Percentiles rank a stretch among this genome's conserved stretches.
phyloP scores from a whole-genome alignment of 179 eudicot genomes.

The Drosera spatulata region DNA sequence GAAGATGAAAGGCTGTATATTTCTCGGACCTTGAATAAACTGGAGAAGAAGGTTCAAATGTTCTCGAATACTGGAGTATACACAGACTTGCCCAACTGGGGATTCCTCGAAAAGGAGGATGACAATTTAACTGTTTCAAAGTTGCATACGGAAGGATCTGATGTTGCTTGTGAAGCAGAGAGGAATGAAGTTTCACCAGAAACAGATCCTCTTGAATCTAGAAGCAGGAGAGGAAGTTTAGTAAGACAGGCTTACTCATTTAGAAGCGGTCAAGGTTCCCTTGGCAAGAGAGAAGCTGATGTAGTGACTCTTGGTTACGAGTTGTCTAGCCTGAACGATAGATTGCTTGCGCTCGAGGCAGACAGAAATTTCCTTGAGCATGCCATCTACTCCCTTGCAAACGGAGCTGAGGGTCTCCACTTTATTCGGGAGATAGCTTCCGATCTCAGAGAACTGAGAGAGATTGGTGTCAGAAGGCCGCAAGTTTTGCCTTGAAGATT shows the following conservation, averaged over 20 bases:
- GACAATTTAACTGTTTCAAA: constrained; percentile 7
- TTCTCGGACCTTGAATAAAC: constrained; percentile 22
- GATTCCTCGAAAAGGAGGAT: constrained; percentile 10
- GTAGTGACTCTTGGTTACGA: constrained; percentile 25
- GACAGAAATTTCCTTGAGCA: constrained; percentile 33
- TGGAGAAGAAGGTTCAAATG: constrained; percentile 43
- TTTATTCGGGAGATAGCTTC: constrained; percentile 38
- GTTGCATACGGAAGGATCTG: constrained; percentile 10
- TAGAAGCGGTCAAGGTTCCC: constrained; percentile 8
- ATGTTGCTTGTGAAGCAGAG: constrained; percentile 13
- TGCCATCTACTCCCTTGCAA: constrained; percentile 25
- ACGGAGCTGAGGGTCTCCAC: constrained; percentile 28
- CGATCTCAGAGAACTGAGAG: constrained; percentile 29
- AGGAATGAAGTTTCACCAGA: constrained; percentile 6
- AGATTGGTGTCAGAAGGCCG: constrained; percentile 27
- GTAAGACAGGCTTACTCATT: constrained; percentile 13
- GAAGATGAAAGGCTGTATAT: constrained; percentile 41
- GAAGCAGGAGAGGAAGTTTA: no score
- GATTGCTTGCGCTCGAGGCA: constrained; percentile 43
- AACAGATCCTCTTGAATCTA: constrained; percentile 2
- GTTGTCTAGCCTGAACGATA: constrained; percentile 31
- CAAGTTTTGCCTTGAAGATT: constrained; percentile 14
- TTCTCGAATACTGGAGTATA: constrained; percentile 15
- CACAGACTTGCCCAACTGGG: constrained; percentile 15
- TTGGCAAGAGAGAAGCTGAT: constrained; percentile 19